Conservation (phyloP, 306 rosid genomes). For the Sophora flavescens region DNA sequence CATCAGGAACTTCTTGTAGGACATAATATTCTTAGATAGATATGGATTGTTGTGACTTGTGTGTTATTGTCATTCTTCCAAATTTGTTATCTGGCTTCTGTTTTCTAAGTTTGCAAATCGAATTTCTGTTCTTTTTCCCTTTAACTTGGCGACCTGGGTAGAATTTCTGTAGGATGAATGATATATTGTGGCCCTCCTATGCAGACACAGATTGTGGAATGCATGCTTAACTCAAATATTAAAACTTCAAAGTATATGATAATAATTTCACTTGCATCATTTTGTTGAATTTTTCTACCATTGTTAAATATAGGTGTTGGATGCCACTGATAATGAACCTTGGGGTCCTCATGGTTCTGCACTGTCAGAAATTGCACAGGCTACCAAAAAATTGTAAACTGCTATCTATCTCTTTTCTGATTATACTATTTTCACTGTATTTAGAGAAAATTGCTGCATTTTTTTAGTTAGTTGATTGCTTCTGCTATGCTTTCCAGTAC, state of each 20-base stretch:
- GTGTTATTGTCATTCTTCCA: constrained; percentile 18
- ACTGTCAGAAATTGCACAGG: constrained; percentile 89
- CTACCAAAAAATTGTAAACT: constrained; percentile 91
- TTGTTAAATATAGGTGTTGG: constrained; percentile 74
- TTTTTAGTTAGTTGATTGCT: constrained; percentile 41
- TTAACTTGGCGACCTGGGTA: not conserved
- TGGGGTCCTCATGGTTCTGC: constrained; percentile 99
- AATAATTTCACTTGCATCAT: not conserved
- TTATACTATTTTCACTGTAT: constrained; percentile 16
- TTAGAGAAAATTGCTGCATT: constrained; percentile 32
- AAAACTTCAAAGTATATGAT: not conserved
- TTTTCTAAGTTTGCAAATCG: not conserved
- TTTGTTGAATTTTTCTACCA: constrained; percentile 14
- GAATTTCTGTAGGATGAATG: not conserved
- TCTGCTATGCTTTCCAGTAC: constrained; percentile 67
- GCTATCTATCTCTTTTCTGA: constrained; percentile 13
- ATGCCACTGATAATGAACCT: constrained; percentile 98
- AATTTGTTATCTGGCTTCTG: constrained; percentile 6
- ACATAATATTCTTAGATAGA: not conserved
- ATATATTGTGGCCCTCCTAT: constrained; percentile 14
- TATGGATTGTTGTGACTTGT: constrained; percentile 7
- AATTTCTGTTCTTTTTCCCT: not conserved
- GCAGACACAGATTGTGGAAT: not conserved
- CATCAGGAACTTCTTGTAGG: not conserved
- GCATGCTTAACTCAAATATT: not conserved